Conservation (phyloP, 176 grass and related monocot genomes). For the Oryza coarctata region DNA sequence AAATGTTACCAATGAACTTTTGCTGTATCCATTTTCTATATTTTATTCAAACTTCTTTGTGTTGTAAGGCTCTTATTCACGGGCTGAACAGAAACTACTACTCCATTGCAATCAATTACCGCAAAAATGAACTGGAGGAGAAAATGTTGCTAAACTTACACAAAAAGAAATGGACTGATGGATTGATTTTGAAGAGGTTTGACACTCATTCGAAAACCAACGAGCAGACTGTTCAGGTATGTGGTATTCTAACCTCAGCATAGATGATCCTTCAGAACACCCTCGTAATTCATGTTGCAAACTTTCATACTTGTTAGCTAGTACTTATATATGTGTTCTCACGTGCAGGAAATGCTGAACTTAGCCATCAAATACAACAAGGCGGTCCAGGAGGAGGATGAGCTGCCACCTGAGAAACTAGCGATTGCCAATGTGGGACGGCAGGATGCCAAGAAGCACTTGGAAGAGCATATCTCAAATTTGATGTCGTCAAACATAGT, state of each 20-base stretch:
- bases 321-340: not conserved
- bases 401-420: constrained; percentile 91
- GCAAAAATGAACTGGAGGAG: constrained; percentile 97
- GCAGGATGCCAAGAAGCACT: constrained; percentile 97
- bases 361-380: constrained; percentile 97
- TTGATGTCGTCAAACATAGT: constrained; percentile 98
- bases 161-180: constrained; percentile 99
- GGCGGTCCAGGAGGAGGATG: constrained; percentile 98
- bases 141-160: constrained; percentile 96
- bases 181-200: constrained; percentile 72
- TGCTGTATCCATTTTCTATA: constrained; percentile 3
- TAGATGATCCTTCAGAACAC: not conserved
- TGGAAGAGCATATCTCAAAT: constrained; percentile 96
- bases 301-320: not conserved
- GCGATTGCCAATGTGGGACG: constrained; percentile 92
- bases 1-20: not conserved
- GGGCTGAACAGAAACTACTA: constrained; percentile 97
- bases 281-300: not conserved
- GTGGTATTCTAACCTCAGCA: not conserved
- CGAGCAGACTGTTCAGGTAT: constrained; percentile 91
- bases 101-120: constrained; percentile 98
- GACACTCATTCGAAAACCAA: constrained; percentile 89
- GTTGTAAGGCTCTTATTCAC: constrained; percentile 85
- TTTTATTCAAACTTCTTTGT: not conserved
- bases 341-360: constrained; percentile 87